Evolutionary conservation across 2,329 filamentous ascomycete genomes (phyloP).

Genomic region (Alternaria gaisen): DNA sequence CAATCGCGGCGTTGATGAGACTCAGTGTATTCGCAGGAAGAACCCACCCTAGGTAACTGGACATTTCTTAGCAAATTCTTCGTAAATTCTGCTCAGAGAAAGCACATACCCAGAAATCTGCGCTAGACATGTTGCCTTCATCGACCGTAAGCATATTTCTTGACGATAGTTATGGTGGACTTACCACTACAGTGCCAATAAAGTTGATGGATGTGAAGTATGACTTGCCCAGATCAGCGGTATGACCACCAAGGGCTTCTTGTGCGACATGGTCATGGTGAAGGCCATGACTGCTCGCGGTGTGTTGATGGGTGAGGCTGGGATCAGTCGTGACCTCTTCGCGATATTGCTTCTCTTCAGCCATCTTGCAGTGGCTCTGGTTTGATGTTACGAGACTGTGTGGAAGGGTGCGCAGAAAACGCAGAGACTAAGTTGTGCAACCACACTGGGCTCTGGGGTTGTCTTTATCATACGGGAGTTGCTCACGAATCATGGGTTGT

Average conservation of each 20-base stretch:
- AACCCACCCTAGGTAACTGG: slow-evolving; percentile 41
- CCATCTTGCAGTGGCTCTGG: slow-evolving; percentile 22
- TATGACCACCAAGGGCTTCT: slow-evolving; percentile 41
- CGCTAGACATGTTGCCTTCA: slow-evolving; percentile 41
- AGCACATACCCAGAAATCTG: slow-evolving; percentile 34
- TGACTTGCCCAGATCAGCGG: slow-evolving; percentile 33
- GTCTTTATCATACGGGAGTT: slow-evolving; percentile 11
- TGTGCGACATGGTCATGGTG: slow-evolving; percentile 42
- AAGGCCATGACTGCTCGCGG: slow-evolving; percentile 25
- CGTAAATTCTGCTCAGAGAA: neutral
- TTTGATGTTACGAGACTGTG: neutral
- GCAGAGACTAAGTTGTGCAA: neutral
- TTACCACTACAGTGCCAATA: slow-evolving; percentile 43
- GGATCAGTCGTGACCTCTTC: slow-evolving; percentile 18
- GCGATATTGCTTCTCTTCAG: slow-evolving; percentile 29
- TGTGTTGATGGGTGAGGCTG: slow-evolving; percentile 17
- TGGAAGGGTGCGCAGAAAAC: neutral
- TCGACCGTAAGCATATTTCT: neutral
- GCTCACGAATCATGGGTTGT: slow-evolving; percentile 11
- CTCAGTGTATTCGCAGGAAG: slow-evolving; percentile 41
- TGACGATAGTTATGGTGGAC: neutral
- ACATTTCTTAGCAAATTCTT: neutral
- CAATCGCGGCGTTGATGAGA: slow-evolving; percentile 51
- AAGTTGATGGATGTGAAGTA: slow-evolving; percentile 39
- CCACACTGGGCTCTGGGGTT: slow-evolving; percentile 13